Conservation (phyloP, 306 rosid species). For the Delonix regia region DNA sequence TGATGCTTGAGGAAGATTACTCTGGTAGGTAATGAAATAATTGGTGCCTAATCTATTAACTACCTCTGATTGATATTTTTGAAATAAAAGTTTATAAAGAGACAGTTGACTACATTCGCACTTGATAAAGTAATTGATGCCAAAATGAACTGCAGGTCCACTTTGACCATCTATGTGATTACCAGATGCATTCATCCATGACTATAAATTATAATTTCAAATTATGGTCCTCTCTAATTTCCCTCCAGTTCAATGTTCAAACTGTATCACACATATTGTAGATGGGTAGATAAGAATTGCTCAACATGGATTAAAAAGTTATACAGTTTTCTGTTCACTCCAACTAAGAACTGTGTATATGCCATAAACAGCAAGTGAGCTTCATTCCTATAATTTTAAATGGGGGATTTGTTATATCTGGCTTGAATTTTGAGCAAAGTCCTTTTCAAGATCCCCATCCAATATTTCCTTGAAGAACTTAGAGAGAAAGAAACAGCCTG, state of each 20-base stretch:
- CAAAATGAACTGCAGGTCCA: conserved; percentile 63
- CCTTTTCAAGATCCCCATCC: not conserved
- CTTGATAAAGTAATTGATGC: not conserved
- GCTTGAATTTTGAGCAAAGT: conserved; percentile 8
- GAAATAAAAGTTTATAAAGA: not conserved
- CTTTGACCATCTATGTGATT: conserved; percentile 46
- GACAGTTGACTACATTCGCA: not conserved
- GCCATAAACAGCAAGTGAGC: conserved; percentile 9
- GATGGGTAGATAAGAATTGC: conserved; percentile 35
- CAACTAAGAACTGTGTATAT: conserved; percentile 34
- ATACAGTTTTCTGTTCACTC: conserved; percentile 27
- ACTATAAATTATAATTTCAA: not conserved
- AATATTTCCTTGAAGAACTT: not conserved
- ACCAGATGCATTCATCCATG: conserved; percentile 31
- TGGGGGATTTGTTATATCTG: not conserved
- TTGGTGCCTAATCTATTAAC: not conserved
- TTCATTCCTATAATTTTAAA: not conserved
- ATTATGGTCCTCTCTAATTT: not conserved
- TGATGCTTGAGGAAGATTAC: not conserved
- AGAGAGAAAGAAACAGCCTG: not conserved
- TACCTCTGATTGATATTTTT: not conserved
- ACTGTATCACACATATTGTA: conserved; percentile 34
- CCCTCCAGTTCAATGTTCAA: conserved; percentile 24
- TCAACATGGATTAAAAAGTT: conserved; percentile 12
- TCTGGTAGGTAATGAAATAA: not conserved